Conservation (phyloP, 202 grass and related monocot species). For the Carex arenaria region DNA sequence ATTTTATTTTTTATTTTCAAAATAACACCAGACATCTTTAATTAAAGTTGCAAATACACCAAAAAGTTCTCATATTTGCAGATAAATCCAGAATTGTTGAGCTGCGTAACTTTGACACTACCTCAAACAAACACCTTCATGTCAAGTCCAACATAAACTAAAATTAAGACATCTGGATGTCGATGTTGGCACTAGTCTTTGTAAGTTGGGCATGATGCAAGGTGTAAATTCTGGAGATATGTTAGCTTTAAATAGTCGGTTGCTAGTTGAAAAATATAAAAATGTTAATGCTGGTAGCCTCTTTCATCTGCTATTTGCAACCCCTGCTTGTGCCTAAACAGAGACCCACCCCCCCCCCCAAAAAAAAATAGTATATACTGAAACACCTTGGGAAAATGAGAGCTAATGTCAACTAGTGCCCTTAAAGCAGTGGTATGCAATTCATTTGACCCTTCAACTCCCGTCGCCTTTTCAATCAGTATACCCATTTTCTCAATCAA, state of each 20-base stretch:
- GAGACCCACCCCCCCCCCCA: no score
- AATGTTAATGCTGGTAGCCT: not conserved
- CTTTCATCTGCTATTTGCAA: not conserved
- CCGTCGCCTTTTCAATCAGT: conserved; percentile 81
- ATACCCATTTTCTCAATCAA: conserved; percentile 55
- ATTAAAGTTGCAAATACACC: not conserved
- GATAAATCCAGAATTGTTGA: not conserved
- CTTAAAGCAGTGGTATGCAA: conserved; percentile 80
- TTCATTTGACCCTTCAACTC: conserved; percentile 81
- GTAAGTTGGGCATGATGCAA: not conserved
- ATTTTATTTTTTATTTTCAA: not conserved
- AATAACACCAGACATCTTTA: not conserved
- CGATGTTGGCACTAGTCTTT: not conserved
- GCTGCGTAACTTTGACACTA: not conserved
- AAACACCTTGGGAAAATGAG: conserved; percentile 63
- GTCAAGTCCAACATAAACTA: not conserved
- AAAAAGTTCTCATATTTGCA: not conserved
- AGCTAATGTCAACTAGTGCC: conserved; percentile 82
- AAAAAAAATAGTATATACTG: not conserved
- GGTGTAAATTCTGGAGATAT: not conserved
- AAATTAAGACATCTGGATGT: not conserved
- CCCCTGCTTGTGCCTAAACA: no score
- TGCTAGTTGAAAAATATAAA: not conserved
- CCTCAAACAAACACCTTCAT: not conserved
- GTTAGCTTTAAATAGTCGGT: not conserved